Evolutionary conservation across 768 basidiomycete genomes (phyloP).

Genomic region (Auriscalpium vulgare): DNA sequence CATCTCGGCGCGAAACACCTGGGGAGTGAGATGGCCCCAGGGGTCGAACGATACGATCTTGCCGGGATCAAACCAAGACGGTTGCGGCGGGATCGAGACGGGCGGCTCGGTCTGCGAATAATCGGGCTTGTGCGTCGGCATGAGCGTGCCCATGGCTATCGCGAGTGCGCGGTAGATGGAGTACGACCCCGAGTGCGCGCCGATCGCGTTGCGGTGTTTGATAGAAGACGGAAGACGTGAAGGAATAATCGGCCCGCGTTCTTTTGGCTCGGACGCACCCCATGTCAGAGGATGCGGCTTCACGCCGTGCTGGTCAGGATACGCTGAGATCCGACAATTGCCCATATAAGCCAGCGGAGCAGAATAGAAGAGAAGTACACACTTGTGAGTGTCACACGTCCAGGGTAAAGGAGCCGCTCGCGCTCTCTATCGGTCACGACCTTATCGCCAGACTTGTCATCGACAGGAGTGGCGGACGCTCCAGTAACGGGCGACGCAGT

Average conservation of each 20-base stretch:
- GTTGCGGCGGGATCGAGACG: conserved; percentile 66
- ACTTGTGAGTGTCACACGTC: conserved; percentile 81
- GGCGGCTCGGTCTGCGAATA: conserved; percentile 82
- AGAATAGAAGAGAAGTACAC: conserved; percentile 19
- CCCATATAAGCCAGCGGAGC: not conserved
- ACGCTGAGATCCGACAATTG: conserved; percentile 33
- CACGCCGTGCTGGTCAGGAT: conserved; percentile 91
- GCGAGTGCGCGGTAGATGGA: conserved; percentile 91
- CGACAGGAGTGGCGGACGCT: conserved; percentile 4
- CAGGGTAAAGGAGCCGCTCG: conserved; percentile 73
- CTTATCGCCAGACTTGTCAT: conserved; percentile 11
- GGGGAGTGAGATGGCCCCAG: conserved; percentile 82
- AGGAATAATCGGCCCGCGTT: conserved; percentile 83
- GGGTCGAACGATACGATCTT: conserved; percentile 95
- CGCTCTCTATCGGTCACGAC: conserved; percentile 47
- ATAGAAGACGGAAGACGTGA: conserved; percentile 78
- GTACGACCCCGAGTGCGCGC: conserved; percentile 90
- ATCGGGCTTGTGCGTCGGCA: conserved; percentile 75
- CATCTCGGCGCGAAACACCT: conserved; percentile 54
- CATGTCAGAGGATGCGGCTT: conserved; percentile 71
- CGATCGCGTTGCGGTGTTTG: conserved; percentile 89
- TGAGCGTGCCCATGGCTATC: conserved; percentile 82
- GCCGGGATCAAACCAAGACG: conserved; percentile 62
- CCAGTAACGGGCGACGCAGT: conserved; percentile 19
- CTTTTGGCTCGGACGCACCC: conserved; percentile 59